A percentile compares a stretch with the other conserved stretches of the same genome.
phyloP scores from a whole-genome alignment of 2,329 filamentous ascomycete species.

The Venturia effusa region DNA sequence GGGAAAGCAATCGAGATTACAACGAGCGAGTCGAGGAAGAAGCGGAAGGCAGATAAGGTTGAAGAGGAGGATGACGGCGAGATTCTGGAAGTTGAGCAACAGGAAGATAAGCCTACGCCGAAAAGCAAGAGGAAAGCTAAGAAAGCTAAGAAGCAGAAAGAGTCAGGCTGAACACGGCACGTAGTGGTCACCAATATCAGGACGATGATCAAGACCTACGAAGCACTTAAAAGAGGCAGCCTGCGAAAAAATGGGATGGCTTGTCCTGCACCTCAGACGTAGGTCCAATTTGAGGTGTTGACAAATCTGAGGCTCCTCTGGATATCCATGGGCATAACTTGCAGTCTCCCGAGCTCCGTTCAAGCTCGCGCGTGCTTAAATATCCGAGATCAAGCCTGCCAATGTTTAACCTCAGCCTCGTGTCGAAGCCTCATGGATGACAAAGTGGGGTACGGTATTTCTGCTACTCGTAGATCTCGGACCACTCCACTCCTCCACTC shows the following conservation, averaged over 20 bases:
- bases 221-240: background rate
- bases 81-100: background rate
- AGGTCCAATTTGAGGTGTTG: background rate
- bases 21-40: background rate
- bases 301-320: background rate
- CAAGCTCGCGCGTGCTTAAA: background rate
- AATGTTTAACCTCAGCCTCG: background rate
- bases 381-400: background rate
- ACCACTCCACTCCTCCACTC: conserved; percentile 3
- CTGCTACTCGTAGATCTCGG: background rate
- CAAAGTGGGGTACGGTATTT: background rate
- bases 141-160: background rate
- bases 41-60: background rate
- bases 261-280: background rate
- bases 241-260: background rate
- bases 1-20: background rate
- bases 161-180: background rate
- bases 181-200: background rate
- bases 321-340: background rate
- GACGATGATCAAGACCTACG: background rate
- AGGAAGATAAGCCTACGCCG: background rate
- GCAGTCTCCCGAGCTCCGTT: background rate
- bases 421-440: background rate
- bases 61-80: background rate
- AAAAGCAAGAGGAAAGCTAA: background rate